Evolutionary conservation across 441 rosid species (phyloP), one percentile per base, ranked within the genome.

Genomic region (Bruguiera hainesii): DNA sequence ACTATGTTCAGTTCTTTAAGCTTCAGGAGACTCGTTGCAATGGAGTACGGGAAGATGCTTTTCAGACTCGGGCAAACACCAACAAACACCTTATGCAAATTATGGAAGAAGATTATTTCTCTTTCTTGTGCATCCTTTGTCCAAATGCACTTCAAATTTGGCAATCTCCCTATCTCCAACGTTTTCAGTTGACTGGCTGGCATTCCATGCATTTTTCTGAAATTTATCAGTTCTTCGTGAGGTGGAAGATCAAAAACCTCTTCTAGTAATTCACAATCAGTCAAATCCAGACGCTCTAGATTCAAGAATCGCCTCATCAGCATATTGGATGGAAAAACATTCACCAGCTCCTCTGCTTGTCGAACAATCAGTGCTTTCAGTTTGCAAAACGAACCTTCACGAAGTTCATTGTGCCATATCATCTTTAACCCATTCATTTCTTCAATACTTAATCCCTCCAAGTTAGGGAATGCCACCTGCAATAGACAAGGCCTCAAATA

Each of bases 71-170:
- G 3, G 61, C 80, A 79, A 15, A 25, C 21, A 0, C 0, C 2
- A 37, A 63, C 56, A 13, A 7, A 13, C 3, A 79, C 39, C 0
- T 5, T 1, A 1, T 49, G 30, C 9, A 76, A 66, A 51, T 73
- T 61, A 7, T 33, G 59, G 28, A 72, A 75, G 7, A 16, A 53
- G 37, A 72, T 56, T 31, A 11, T 52, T 60, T 59, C 63, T 35
- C n/a, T 49, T 59, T 35, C 72, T 18, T 6, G 37, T 4, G 60
- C 71, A 61, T 71, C 72, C 29, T 61, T 37, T 48, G 26, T 60
- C 77, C 77, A 73, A 10, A 77, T n/a, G 29, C 52, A 63, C 65
- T 59, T 78, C 71, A 67, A 31, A 37, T 26, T 66, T 9, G 7
- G 29, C 33, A 66, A 55, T n/a, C 18, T n/a, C 1, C 6, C 26